Conservation (phyloP, 805 yeast genomes). For the Zygotorulaspora chibaensis region DNA sequence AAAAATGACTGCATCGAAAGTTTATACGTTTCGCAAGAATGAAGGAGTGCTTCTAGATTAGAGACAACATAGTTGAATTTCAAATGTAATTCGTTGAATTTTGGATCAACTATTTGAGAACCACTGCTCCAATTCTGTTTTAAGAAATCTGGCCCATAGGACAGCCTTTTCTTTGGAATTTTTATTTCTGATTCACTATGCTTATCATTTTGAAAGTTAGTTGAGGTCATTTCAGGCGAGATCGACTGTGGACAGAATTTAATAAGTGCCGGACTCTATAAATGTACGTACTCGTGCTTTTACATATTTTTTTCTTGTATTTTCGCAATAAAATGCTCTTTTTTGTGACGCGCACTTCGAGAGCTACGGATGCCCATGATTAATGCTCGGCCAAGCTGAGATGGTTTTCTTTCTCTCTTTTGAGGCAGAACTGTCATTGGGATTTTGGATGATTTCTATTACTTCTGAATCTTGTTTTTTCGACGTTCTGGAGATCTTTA, state of each 20-base stretch:
- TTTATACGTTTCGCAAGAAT: conserved; percentile 15
- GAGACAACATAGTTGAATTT: conserved; percentile 5
- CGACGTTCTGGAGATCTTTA: conserved; percentile 3
- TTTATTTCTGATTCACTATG: neutral
- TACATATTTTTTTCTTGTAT: neutral
- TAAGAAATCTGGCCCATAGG: conserved; percentile 3
- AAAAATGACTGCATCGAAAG: conserved; percentile 13
- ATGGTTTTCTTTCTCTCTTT: conserved; percentile 29
- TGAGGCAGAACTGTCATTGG: conserved; percentile 3
- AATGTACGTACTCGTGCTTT: neutral
- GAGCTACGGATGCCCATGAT: conserved; percentile 57
- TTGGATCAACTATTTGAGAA: conserved; percentile 12
- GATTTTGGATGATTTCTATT: conserved; percentile 12
- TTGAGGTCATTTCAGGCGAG: neutral
- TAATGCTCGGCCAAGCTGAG: conserved; percentile 63
- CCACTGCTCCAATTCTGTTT: conserved; percentile 4
- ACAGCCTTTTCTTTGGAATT: conserved; percentile 4
- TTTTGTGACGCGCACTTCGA: conserved; percentile 9
- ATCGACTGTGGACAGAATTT: too few relatives aligned
- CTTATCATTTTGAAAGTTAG: neutral
- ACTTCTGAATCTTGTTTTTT: conserved; percentile 11
- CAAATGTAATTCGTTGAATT: conserved; percentile 10
- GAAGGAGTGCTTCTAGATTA: conserved; percentile 9
- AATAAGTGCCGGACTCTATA: neutral
- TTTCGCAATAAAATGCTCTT: neutral